phyloP scores from a whole-genome alignment of 106 monocot genomes.

The Acanthochlamys bracteata region DNA sequence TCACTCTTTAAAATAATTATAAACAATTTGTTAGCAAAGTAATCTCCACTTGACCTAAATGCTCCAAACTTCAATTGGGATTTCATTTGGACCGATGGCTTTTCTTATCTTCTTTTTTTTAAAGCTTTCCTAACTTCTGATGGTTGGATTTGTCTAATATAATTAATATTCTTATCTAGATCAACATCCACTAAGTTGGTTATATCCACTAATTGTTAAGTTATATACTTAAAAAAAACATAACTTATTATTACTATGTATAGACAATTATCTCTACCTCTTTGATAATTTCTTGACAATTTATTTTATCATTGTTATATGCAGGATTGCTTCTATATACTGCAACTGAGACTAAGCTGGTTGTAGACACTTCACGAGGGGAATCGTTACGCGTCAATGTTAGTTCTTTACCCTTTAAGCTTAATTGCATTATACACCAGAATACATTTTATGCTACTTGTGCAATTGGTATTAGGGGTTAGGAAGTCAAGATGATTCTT shows the following conservation, averaged over 20 bases:
- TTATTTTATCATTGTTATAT: conserved; percentile 4
- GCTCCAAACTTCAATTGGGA: too few species aligned
- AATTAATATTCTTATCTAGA: too few species aligned
- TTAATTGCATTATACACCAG: not conserved
- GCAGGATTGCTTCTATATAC: conserved; percentile 64
- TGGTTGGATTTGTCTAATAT: too few species aligned
- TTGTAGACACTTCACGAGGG: conserved; percentile 73
- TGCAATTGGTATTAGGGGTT: not conserved
- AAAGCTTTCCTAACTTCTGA: too few species aligned
- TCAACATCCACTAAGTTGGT: too few species aligned
- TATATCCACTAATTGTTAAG: too few species aligned
- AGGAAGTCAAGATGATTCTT: not conserved
- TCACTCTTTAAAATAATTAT: too few species aligned
- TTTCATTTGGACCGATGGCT: too few species aligned
- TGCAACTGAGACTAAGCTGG: conserved; percentile 56
- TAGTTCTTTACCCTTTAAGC: conserved; percentile 10
- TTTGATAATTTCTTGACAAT: not conserved
- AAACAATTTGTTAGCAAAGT: too few species aligned
- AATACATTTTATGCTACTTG: not conserved
- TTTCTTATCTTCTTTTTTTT: too few species aligned
- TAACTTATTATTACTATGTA: not conserved
- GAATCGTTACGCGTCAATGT: conserved; percentile 54
- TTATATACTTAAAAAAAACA: not conserved
- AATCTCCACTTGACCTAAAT: too few species aligned
- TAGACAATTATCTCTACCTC: not conserved